phyloP scores from a whole-genome alignment of 768 basidiomycete genomes.

The Flagelloscypha sp. region DNA sequence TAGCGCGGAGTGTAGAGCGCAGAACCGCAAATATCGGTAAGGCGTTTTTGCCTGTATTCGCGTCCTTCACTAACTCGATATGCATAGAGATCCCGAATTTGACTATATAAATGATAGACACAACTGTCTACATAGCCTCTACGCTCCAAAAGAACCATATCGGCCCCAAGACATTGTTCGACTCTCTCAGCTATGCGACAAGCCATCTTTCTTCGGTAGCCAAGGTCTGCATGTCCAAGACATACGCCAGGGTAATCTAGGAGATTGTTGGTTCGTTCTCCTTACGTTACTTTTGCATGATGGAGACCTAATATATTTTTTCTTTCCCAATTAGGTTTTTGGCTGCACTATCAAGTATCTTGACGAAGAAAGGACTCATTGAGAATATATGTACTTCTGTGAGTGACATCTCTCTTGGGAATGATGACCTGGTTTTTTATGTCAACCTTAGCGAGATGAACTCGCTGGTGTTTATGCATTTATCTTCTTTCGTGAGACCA shows the following conservation, averaged over 20 bases:
- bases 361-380: conserved; percentile 33
- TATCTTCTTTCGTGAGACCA: conserved; percentile 44
- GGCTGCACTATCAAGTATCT: conserved; percentile 41
- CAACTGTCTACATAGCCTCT: conserved; percentile 33
- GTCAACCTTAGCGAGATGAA: conserved; percentile 45
- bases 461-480: conserved; percentile 51
- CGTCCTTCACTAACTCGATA: no score
- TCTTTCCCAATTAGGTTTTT: no score
- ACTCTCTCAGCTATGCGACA: conserved; percentile 43
- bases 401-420: conserved; percentile 13
- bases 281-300: no score
- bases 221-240: conserved; percentile 35
- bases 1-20: conserved; percentile 33
- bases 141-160: conserved; percentile 13
- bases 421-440: no score
- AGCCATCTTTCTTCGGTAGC: conserved; percentile 42
- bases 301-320: no score
- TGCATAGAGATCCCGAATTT: conserved; percentile 48
- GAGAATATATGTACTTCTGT: conserved; percentile 47
- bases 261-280: conserved; percentile 52
- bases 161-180: conserved; percentile 34
- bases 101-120: conserved; percentile 36
- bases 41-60: no score
- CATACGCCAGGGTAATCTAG: conserved; percentile 42
- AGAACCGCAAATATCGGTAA: conserved; percentile 45